Evolutionary conservation across 2,329 filamentous ascomycete species (phyloP).

Genomic region (Aspergillus candidus): DNA sequence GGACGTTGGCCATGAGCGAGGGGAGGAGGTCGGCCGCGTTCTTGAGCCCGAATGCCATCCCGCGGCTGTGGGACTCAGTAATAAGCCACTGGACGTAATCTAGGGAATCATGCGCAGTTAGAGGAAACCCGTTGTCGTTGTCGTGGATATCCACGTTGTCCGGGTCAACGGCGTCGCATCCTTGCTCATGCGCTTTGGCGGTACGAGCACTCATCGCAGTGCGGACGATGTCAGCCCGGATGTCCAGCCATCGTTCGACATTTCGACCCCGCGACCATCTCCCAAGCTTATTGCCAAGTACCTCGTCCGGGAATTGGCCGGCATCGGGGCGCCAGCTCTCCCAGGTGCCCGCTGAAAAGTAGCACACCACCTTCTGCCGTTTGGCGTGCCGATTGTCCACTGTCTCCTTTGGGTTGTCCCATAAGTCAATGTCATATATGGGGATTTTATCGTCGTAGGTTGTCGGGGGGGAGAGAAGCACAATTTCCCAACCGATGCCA

Average conservation of each 20-base stretch:
- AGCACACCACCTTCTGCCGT: slow-evolving; percentile 63
- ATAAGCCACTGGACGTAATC: slow-evolving; percentile 59
- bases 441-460: slow-evolving; percentile 46
- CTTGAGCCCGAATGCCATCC: slow-evolving; percentile 61
- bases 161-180: slow-evolving; percentile 63
- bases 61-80: slow-evolving; percentile 45
- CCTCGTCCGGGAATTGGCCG: slow-evolving; percentile 48
- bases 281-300: slow-evolving; percentile 54
- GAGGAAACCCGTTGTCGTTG: slow-evolving; percentile 57
- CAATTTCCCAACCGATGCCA: slow-evolving; percentile 56
- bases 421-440: slow-evolving; percentile 58
- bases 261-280: slow-evolving; percentile 47
- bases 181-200: slow-evolving; percentile 53
- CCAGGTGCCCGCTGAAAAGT: slow-evolving; percentile 66
- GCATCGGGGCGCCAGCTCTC: slow-evolving; percentile 59
- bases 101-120: slow-evolving; percentile 53
- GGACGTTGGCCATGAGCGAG: slow-evolving; percentile 46
- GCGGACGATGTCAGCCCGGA: slow-evolving; percentile 53
- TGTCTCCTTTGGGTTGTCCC: slow-evolving; percentile 45
- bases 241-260: slow-evolving; percentile 61
- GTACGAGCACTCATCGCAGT: slow-evolving; percentile 59
- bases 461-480: slow-evolving; percentile 42
- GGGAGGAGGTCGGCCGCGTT: slow-evolving; percentile 58
- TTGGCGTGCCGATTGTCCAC: slow-evolving; percentile 45
- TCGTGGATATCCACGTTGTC: slow-evolving; percentile 65